Percentiles rank a stretch among this genome's conserved stretches.
Conservation (phyloP, 2,329 filamentous ascomycete species). For the Exserohilum rostratum region DNA sequence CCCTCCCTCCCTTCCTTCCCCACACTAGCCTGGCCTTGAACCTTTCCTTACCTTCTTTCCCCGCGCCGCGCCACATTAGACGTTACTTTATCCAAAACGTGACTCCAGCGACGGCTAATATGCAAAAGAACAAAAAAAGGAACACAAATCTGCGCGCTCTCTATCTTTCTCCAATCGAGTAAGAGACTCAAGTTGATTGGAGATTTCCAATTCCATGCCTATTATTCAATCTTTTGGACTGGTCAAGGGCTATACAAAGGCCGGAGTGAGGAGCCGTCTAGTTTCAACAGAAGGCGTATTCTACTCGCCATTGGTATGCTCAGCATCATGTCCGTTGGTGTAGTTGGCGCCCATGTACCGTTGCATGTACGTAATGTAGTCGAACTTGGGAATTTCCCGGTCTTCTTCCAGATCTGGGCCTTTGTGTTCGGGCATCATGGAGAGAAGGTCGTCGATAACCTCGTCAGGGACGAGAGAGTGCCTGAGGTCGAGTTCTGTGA, state of each 20-base stretch:
- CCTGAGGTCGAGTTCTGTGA: constrained; percentile 94
- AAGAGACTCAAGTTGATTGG: background rate
- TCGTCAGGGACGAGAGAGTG: constrained; percentile 96
- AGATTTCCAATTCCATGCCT: background rate
- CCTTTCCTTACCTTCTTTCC: no score
- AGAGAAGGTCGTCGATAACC: constrained; percentile 88
- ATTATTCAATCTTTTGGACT: constrained; percentile 3
- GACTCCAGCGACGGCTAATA: constrained; percentile 8
- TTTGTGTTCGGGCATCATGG: constrained; percentile 82
- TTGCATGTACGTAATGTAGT: constrained; percentile 98
- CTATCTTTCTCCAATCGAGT: no score
- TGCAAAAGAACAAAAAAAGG: constrained; percentile 4
- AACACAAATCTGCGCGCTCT: no score
- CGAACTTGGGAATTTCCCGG: constrained; percentile 82
- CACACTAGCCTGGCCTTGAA: no score
- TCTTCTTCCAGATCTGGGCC: constrained; percentile 89
- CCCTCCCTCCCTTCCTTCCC: no score
- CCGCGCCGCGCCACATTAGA: no score
- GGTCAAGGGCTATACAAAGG: constrained; percentile 15
- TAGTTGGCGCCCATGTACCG: constrained; percentile 56
- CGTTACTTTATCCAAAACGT: background rate
- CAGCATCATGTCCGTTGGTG: constrained; percentile 31
- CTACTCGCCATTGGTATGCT: constrained; percentile 33
- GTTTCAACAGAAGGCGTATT: constrained; percentile 13
- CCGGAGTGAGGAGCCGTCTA: constrained; percentile 21